Evolutionary conservation across 2,329 filamentous ascomycete species (phyloP).

Genomic region (Ophiostoma novo-ulmi): DNA sequence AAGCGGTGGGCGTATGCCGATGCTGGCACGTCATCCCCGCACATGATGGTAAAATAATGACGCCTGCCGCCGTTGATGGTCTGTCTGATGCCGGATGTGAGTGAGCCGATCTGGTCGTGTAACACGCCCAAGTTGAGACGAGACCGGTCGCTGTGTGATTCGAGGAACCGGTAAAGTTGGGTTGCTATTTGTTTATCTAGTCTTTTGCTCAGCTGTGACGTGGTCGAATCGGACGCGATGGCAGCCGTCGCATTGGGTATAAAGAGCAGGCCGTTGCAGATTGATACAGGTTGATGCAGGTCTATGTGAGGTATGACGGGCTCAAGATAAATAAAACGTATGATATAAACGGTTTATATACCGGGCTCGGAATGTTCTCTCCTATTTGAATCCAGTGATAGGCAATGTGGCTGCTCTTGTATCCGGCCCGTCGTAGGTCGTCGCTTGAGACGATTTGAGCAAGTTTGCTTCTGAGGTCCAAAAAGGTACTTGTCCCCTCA

Average conservation of each 20-base stretch:
- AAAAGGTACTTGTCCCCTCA: slow-evolving; percentile 15
- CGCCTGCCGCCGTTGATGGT: not conserved
- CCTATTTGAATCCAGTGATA: not conserved
- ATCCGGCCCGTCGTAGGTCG: not conserved
- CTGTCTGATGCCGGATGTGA: not conserved
- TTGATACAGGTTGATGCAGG: not conserved
- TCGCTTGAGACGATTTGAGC: slow-evolving; percentile 26
- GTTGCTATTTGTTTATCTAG: no score
- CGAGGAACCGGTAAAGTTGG: not conserved
- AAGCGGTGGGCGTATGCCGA: slow-evolving; percentile 23
- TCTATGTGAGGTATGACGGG: not conserved
- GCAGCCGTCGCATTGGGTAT: not conserved
- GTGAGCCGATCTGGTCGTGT: not conserved
- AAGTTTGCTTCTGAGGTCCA: slow-evolving; percentile 22
- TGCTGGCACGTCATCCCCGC: slow-evolving; percentile 22
- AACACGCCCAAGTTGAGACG: not conserved
- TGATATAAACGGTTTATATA: not conserved
- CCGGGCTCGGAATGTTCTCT: not conserved
- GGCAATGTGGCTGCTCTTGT: not conserved
- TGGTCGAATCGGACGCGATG: not conserved
- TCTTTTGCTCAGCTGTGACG: not conserved
- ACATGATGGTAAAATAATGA: slow-evolving; percentile 20
- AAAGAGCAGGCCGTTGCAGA: not conserved
- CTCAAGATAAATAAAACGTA: not conserved
- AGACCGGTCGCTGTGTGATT: not conserved